A percentile compares a stretch with the other conserved stretches of the same genome.
Evolutionary conservation across 2,329 filamentous ascomycete species (phyloP).

Genomic region (Cordyceps tenuipes): DNA sequence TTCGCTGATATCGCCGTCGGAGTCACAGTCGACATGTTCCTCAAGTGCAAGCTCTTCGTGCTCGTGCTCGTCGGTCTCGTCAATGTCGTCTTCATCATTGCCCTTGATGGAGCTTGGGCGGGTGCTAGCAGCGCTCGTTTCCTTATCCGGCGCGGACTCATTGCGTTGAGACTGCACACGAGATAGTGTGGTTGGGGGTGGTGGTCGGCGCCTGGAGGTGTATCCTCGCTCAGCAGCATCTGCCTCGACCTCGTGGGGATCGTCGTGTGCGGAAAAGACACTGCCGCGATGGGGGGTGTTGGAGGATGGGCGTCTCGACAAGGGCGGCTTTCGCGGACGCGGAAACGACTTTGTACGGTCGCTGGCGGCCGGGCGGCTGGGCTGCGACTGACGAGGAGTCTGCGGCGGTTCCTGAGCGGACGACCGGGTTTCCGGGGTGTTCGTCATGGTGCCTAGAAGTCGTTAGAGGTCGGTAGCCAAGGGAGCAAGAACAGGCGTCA

Average conservation of each 20-base stretch:
- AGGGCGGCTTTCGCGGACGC: slow-evolving; percentile 61
- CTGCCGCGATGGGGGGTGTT: slow-evolving; percentile 73
- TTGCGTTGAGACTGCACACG: slow-evolving; percentile 33
- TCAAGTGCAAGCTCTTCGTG: slow-evolving; percentile 36
- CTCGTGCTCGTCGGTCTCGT: slow-evolving; percentile 25
- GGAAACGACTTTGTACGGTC: slow-evolving; percentile 40
- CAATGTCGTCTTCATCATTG: slow-evolving; percentile 23
- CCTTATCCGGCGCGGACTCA: slow-evolving; percentile 1
- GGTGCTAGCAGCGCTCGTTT: slow-evolving; percentile 19
- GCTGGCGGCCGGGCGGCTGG: slow-evolving; percentile 32
- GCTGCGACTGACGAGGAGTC: slow-evolving; percentile 6
- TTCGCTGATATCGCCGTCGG: slow-evolving; percentile 71
- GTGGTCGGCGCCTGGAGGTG: slow-evolving; percentile 26
- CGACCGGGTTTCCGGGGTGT: background rate
- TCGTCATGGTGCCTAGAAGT: slow-evolving; percentile 25
- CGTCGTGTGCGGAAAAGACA: slow-evolving; percentile 87
- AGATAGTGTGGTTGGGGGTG: slow-evolving; percentile 27
- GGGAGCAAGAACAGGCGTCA: background rate
- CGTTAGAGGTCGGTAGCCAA: background rate
- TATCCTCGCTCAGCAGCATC: slow-evolving; percentile 44
- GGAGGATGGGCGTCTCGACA: slow-evolving; percentile 67
- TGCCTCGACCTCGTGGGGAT: slow-evolving; percentile 67
- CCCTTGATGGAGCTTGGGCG: slow-evolving; percentile 14
- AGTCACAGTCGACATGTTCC: slow-evolving; percentile 50
- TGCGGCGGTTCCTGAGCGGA: background rate